These are phyloP conservation scores for Voacanga thouarsii DNA, from an alignment of 257 asterid species.

Conservation along the genomic window DNA sequence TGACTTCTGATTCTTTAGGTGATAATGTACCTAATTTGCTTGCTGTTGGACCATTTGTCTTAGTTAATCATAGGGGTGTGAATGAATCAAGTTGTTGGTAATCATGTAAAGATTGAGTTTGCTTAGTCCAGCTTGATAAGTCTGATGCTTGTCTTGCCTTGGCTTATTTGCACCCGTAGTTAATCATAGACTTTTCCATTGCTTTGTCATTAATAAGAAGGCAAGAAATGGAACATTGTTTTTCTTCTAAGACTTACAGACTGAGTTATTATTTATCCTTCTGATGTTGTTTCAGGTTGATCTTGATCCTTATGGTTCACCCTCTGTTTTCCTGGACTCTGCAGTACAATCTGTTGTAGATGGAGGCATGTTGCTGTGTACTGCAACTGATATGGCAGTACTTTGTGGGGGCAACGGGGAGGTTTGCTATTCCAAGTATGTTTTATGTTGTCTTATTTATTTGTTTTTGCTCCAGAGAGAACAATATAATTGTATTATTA, in stretches of 20 bases:
- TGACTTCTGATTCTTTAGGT: neutral
- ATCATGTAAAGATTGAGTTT: neutral
- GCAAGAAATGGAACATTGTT: neutral
- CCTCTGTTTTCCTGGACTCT: slow-evolving; percentile 91
- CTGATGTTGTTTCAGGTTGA: slow-evolving; percentile 63
- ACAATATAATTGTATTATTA: neutral
- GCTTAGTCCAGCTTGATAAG: neutral
- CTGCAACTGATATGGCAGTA: slow-evolving; percentile 99
- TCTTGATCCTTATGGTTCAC: slow-evolving; percentile 99
- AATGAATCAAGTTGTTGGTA: neutral
- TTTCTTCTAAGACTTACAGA: neutral
- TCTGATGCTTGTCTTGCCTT: neutral
- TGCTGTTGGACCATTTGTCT: neutral
- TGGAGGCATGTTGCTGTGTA: slow-evolving; percentile 93
- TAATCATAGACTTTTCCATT: neutral
- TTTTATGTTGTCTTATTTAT: neutral
- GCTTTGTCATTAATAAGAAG: neutral
- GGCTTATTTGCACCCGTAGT: neutral
- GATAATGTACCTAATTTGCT: neutral
- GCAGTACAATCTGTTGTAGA: slow-evolving; percentile 92
- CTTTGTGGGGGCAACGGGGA: slow-evolving; percentile 95
- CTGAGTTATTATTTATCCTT: slow-evolving; percentile 10
- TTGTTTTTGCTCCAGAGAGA: slow-evolving; percentile 8
- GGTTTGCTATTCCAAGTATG: slow-evolving; percentile 98
- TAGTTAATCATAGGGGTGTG: neutral